Base-by-base conservation (phyloP, 768 basidiomycete genomes). In the Pisolithus marmoratus region DNA sequence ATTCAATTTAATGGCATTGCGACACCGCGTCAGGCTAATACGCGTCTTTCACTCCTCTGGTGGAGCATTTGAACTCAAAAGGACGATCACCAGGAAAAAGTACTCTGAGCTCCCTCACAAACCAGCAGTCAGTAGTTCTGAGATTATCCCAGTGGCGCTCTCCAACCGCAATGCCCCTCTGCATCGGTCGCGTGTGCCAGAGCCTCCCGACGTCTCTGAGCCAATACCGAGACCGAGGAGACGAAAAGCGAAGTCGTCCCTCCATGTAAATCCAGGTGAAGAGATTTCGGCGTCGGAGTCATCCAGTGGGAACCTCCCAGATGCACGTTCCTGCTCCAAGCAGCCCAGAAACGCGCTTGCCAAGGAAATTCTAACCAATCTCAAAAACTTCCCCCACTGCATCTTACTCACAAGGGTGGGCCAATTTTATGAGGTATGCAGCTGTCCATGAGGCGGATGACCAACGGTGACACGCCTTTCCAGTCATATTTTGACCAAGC, bases 401-500 rank as follows among this genome's bases (percentile, higher is more conserved):
- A 76, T 96, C 26, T 74, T 97, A 23, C 77, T 98, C 17, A 97
- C 94, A 8, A 82, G 91, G 49, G 93, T 97, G 11, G 94, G 94
- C 14, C 86, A 92, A 60, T 97, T 97, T 67, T 97, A 95, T 63
- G 94, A 97, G 80, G 94, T 91, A 64, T 38, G 72, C 20, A 7
- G 2, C 44, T 50, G 41, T 5, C 6, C 20, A 29, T 46, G 38
- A 42, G 44, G 50, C 47, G 48, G 41, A 20, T 11, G 4, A 46
- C 50, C 7, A 53, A 37, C 31, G 47, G 31, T 57, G 61, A 47
- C 54, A 48, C 43, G 26, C 19, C 26, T 0, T 12, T 8, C 49
- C 37, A 97, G 94, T 94, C 94, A 0, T 96, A 96, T 66, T 97
- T 95, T 59, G 86, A 90, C 38, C 94, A 94, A 76, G 93, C 94